These are phyloP conservation scores for Tulasnella sp. DNA, from an alignment of 768 basidiomycete genomes.

Conservation along the genomic window DNA sequence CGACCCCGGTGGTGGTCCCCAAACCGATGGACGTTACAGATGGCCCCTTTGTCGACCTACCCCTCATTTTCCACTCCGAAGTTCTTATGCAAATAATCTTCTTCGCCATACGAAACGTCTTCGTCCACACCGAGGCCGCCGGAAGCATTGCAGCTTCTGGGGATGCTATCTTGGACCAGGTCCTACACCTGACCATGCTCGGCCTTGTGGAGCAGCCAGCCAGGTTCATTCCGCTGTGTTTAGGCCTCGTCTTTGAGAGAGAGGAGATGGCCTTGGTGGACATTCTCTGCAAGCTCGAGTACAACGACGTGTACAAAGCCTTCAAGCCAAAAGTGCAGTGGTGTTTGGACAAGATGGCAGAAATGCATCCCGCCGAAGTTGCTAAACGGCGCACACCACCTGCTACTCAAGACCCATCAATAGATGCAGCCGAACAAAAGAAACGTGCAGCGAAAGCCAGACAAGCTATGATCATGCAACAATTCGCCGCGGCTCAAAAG, in stretches of 20 bases:
- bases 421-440: conserved; percentile 60
- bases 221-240: conserved; percentile 63
- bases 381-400: conserved; percentile 50
- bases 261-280: conserved; percentile 64
- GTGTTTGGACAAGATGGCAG: conserved; percentile 67
- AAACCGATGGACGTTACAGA: conserved; percentile 62
- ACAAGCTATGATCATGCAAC: conserved; percentile 92
- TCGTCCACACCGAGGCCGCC: conserved; percentile 63
- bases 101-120: conserved; percentile 75
- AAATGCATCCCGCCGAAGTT: conserved; percentile 62
- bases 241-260: conserved; percentile 59
- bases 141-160: conserved; percentile 71
- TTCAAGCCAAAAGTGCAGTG: conserved; percentile 74
- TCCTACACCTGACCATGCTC: conserved; percentile 83
- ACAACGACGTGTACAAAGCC: conserved; percentile 67
- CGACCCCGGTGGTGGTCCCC: conserved; percentile 77
- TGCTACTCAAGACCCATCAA: conserved; percentile 46
- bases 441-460: conserved; percentile 85
- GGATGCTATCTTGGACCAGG: conserved; percentile 89
- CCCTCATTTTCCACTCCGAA: conserved; percentile 67
- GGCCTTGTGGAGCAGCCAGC: conserved; percentile 71
- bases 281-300: conserved; percentile 75
- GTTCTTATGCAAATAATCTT: conserved; percentile 81
- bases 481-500: conserved; percentile 92
- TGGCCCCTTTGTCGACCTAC: conserved; percentile 71